Base-by-base conservation (phyloP, 805 yeast species). In the Yamadazyma scolyti region DNA sequence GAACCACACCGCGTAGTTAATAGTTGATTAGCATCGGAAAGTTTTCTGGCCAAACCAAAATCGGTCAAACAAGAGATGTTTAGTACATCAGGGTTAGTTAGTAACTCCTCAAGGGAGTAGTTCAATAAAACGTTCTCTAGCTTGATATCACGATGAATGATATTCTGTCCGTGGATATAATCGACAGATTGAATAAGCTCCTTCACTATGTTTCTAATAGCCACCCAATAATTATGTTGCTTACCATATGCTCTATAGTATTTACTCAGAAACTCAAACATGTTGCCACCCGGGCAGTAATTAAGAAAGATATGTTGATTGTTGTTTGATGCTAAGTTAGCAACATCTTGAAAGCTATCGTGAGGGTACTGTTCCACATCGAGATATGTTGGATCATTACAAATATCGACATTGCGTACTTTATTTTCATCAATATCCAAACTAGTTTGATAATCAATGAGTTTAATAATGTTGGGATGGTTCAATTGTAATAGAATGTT, bases 1-100 rank as follows among this genome's bases (percentile, higher is more conserved):
- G 96, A 85, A 0, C 99, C 98, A 56, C 98, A 93, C 39, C 97
- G 61, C 1, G 97, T 90, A 2, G 84, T 72, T 16, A 94, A 67
- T 35, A 81, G 46, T 16, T 87, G 83, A 42, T 74, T 65, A 1
- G 63, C 68, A 1, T 76, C 72, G 29, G 72, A 77, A 15, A 90
- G 71, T 29, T 68, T 63, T 45, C 87, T 79, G 8, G 95, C 81
- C 16, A 93, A 69, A 0, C 99, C 98, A 58, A 93, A 82, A 63
- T 93, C 99, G 0, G 95, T 80, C 77, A 79, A 2, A 78, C 75
- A 11, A 6, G 33, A 20, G 13, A 20, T 23, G 5, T 16, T 6
- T 2, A 21, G 22, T 14, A 24, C 16, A 15, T 9, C 36, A 27
- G 3, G 51, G 58, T 12, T 71, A 34, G 17, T 25, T 1, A 40